Evolutionary conservation across 768 basidiomycete genomes (phyloP).

Genomic region (Exidia glandulosa): DNA sequence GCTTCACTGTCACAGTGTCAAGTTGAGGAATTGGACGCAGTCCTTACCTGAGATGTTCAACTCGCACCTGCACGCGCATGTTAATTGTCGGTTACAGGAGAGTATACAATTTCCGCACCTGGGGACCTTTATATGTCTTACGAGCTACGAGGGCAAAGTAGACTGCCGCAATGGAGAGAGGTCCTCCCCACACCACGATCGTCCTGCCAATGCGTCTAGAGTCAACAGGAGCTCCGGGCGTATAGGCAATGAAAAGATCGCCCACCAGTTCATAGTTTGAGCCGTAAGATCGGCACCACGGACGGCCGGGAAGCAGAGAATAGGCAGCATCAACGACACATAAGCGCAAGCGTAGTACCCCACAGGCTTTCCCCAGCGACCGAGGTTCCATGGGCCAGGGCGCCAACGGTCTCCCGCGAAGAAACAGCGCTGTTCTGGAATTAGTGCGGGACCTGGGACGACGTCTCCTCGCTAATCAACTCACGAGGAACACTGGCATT

Average conservation of each 20-base stretch:
- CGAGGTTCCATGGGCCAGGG: slow-evolving; percentile 7
- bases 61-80: background rate
- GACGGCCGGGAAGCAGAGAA: slow-evolving; percentile 5
- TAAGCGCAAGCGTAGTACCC: slow-evolving; percentile 1
- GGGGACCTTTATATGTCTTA: background rate
- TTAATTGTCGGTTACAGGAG: background rate
- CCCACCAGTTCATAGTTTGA: slow-evolving; percentile 4
- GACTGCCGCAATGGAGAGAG: slow-evolving; percentile 3
- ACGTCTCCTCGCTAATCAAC: background rate
- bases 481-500: slow-evolving; percentile 3
- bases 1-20: too few species aligned
- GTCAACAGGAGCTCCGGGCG: background rate
- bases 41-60: background rate
- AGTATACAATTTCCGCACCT: background rate
- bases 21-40: too few species aligned
- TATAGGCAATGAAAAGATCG: background rate
- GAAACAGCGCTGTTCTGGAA: background rate
- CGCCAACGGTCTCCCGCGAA: slow-evolving; percentile 5
- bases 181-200: slow-evolving; percentile 6
- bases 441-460: background rate
- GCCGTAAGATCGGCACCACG: slow-evolving; percentile 3
- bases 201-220: background rate
- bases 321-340: slow-evolving; percentile 5
- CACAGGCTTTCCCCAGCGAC: slow-evolving; percentile 3
- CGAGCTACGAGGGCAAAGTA: slow-evolving; percentile 1